A percentile compares a stretch with the other conserved stretches of the same genome.
Conservation (phyloP, 2,329 filamentous ascomycete genomes). For the Stagonosporopsis chrysanthemi region DNA sequence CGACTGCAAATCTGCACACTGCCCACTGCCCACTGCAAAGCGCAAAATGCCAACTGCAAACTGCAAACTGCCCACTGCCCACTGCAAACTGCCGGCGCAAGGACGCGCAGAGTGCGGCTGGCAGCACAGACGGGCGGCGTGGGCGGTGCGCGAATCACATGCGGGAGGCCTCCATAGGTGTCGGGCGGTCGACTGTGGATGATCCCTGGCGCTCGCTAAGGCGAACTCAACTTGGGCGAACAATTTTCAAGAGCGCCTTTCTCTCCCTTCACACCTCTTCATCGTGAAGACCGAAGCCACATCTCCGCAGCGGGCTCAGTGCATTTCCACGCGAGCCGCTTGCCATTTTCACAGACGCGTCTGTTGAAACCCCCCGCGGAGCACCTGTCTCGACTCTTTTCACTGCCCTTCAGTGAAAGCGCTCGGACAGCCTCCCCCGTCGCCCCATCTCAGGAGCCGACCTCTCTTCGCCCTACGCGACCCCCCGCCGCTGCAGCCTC, state of each 20-base stretch:
- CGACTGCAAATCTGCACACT: too few species aligned
- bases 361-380: conserved; percentile 48
- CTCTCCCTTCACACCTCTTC: conserved; percentile 40
- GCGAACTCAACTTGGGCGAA: conserved; percentile 33
- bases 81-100: too few species aligned
- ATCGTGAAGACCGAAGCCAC: conserved; percentile 43
- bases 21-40: too few species aligned
- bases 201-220: conserved; percentile 25
- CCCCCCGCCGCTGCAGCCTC: conserved; percentile 31
- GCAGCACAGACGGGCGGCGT: neutral
- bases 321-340: conserved; percentile 43
- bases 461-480: conserved; percentile 32
- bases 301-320: conserved; percentile 44
- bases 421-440: conserved; percentile 44
- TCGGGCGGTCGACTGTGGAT: conserved; percentile 1
- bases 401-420: conserved; percentile 42
- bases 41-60: too few species aligned
- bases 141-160: conserved; percentile 22
- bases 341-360: conserved; percentile 49
- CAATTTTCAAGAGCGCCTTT: conserved; percentile 31
- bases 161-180: conserved; percentile 12
- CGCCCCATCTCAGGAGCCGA: conserved; percentile 40
- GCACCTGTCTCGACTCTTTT: conserved; percentile 43
- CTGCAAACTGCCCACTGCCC: too few species aligned
- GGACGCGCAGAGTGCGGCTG: neutral